Conservation (phyloP, 441 rosid genomes). For the Lepidium campestre region DNA sequence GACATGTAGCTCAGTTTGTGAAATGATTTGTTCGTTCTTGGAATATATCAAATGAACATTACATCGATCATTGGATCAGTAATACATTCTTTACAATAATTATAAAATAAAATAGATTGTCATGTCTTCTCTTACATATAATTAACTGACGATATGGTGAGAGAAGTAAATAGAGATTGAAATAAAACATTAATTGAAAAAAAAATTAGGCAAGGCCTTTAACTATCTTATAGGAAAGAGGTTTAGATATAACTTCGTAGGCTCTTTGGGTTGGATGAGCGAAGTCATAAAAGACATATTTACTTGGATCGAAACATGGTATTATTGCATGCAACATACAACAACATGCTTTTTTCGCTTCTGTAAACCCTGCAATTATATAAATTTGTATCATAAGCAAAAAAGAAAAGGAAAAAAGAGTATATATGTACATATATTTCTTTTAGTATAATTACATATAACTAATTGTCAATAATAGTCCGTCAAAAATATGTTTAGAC, state of each 20-base stretch:
- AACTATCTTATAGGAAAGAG: constrained; percentile 24
- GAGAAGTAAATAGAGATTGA: background rate
- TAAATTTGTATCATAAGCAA: too few species aligned
- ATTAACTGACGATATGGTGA: background rate
- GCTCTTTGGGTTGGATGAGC: constrained; percentile 63
- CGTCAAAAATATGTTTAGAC: too few species aligned
- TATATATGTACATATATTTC: too few species aligned
- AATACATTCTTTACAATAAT: background rate
- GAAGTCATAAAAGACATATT: constrained; percentile 57
- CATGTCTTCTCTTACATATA: background rate
- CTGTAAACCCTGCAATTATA: constrained; percentile 18
- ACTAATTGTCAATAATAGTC: too few species aligned
- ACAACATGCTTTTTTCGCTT: constrained; percentile 51
- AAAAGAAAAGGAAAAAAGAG: too few species aligned
- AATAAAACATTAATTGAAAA: background rate
- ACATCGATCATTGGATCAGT: background rate
- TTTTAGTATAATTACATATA: too few species aligned
- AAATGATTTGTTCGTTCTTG: background rate
- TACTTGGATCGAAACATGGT: constrained; percentile 34
- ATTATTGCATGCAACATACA: constrained; percentile 21
- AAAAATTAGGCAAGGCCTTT: constrained; percentile 22
- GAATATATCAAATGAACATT: background rate
- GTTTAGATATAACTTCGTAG: constrained; percentile 28
- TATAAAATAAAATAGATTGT: background rate
- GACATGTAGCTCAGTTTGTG: background rate